Percentiles rank a stretch among this genome's conserved stretches.
Evolutionary conservation across 208 protist genomes (phyloP).

Genomic region (Trypanosoma caninum): DNA sequence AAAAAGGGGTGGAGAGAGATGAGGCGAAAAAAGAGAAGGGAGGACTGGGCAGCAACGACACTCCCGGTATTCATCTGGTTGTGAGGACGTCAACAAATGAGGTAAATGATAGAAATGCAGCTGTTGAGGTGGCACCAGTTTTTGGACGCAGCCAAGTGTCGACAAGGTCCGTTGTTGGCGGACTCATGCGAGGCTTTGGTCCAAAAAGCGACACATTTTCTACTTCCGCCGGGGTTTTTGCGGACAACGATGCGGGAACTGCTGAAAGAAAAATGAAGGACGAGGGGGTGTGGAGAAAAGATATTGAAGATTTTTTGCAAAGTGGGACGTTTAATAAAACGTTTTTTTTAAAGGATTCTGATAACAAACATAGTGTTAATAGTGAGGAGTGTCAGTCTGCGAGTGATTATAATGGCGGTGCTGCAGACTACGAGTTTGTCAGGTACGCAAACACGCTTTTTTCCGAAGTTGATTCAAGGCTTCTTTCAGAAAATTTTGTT

Average conservation of each 20-base stretch:
- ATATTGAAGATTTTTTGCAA: neutral
- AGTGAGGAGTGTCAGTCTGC: slow-evolving; percentile 15
- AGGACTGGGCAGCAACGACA: neutral
- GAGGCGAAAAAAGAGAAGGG: neutral
- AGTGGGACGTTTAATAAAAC: slow-evolving; percentile 7
- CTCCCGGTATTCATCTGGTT: neutral
- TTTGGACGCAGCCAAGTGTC: slow-evolving; percentile 3
- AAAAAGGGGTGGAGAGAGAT: neutral
- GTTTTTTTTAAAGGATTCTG: neutral
- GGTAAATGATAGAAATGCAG: neutral
- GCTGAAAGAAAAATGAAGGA: neutral
- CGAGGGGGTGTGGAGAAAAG: neutral
- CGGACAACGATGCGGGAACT: neutral
- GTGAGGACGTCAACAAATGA: neutral
- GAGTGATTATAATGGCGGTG: neutral
- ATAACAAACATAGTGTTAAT: slow-evolving; percentile 12
- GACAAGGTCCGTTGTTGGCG: neutral
- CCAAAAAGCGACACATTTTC: neutral
- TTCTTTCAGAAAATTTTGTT: slow-evolving; percentile 60
- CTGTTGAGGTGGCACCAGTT: neutral
- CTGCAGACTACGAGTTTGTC: slow-evolving; percentile 58
- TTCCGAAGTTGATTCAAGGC: slow-evolving; percentile 58
- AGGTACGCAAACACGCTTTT: slow-evolving; percentile 62
- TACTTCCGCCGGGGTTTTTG: too few relatives aligned
- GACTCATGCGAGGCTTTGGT: neutral